Percentiles rank a stretch among this genome's conserved stretches.
phyloP scores from a whole-genome alignment of 2,329 filamentous ascomycete species.

The Ampelomyces quisqualis region DNA sequence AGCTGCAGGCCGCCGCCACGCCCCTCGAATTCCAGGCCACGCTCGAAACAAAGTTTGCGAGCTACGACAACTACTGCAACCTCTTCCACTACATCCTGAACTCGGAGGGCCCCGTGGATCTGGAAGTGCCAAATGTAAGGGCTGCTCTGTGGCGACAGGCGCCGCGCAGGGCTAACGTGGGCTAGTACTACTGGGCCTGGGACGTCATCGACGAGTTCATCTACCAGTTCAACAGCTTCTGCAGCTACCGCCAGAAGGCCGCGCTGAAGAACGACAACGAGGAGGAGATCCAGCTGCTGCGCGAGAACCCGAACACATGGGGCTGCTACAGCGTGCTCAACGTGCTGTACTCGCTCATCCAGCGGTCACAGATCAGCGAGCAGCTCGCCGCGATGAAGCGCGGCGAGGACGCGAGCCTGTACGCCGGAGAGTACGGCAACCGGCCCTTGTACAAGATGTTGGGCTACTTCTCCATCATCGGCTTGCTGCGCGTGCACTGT shows the following conservation, averaged over 20 bases:
- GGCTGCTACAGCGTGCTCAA: slow-evolving; percentile 99
- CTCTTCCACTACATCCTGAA: slow-evolving; percentile 99
- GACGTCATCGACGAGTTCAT: slow-evolving; percentile 99
- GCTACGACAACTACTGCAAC: slow-evolving; percentile 99
- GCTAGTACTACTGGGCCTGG: slow-evolving; percentile 98
- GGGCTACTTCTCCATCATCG: slow-evolving; percentile 99
- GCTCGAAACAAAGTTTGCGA: slow-evolving; percentile 95
- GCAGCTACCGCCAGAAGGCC: slow-evolving; percentile 89
- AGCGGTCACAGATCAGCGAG: slow-evolving; percentile 96
- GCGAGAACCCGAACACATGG: slow-evolving; percentile 98
- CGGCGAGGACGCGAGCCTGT: slow-evolving; percentile 81
- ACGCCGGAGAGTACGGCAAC: slow-evolving; percentile 92
- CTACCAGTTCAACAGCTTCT: slow-evolving; percentile 99
- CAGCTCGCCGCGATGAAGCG: slow-evolving; percentile 94
- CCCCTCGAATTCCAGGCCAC: slow-evolving; percentile 95
- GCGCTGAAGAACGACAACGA: slow-evolving; percentile 81
- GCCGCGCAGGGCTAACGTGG: slow-evolving; percentile 14
- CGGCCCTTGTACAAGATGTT: slow-evolving; percentile 97
- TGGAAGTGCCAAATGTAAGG: slow-evolving; percentile 93
- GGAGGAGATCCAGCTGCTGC: slow-evolving; percentile 87
- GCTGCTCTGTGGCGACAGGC: background rate
- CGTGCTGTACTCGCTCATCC: slow-evolving; percentile 98
- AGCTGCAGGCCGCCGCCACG: slow-evolving; percentile 86
- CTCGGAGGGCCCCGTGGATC: slow-evolving; percentile 96
- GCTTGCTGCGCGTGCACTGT: slow-evolving; percentile 92